A percentile compares a stretch with the other conserved stretches of the same genome.
phyloP scores from a whole-genome alignment of 2,329 filamentous ascomycete genomes.

The Phyllosticta paracitricarpa region DNA sequence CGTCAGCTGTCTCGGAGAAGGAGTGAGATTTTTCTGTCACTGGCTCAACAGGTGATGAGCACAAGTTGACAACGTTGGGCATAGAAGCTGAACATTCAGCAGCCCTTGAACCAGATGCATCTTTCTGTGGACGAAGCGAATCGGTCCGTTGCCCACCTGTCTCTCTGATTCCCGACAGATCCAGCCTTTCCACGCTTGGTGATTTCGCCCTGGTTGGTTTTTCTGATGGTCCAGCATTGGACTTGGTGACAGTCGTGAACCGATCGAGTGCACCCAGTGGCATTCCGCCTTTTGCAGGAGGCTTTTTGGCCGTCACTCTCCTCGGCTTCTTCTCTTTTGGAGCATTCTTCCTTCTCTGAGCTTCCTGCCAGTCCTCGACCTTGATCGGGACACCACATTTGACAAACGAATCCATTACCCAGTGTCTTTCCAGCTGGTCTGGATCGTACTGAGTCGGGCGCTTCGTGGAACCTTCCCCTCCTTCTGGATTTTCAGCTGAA shows the following conservation, averaged over 20 bases:
- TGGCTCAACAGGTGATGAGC: background rate
- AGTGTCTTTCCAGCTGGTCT: slow-evolving; percentile 52
- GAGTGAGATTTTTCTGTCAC: background rate
- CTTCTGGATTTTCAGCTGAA: slow-evolving; percentile 10
- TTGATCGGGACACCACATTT: slow-evolving; percentile 55
- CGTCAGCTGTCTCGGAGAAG: background rate
- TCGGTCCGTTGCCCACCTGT: background rate
- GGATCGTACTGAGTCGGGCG: slow-evolving; percentile 52
- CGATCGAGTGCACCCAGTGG: slow-evolving; percentile 1
- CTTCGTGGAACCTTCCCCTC: slow-evolving; percentile 28
- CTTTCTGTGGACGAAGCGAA: background rate
- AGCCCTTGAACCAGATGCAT: background rate
- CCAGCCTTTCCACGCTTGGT: slow-evolving; percentile 1
- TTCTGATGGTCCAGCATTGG: background rate
- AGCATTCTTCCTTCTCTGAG: slow-evolving; percentile 11
- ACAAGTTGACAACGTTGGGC: background rate
- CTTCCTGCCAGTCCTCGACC: slow-evolving; percentile 54
- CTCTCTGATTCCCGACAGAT: background rate
- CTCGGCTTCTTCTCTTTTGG: slow-evolving; percentile 4
- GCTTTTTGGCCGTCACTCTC: background rate
- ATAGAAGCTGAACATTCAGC: background rate
- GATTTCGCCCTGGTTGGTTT: background rate
- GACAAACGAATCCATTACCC: slow-evolving; percentile 57
- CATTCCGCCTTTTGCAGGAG: background rate
- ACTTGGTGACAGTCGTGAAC: slow-evolving; percentile 1